Conservation (phyloP, 2,329 filamentous ascomycete genomes). For the Aspergillus sp. region DNA sequence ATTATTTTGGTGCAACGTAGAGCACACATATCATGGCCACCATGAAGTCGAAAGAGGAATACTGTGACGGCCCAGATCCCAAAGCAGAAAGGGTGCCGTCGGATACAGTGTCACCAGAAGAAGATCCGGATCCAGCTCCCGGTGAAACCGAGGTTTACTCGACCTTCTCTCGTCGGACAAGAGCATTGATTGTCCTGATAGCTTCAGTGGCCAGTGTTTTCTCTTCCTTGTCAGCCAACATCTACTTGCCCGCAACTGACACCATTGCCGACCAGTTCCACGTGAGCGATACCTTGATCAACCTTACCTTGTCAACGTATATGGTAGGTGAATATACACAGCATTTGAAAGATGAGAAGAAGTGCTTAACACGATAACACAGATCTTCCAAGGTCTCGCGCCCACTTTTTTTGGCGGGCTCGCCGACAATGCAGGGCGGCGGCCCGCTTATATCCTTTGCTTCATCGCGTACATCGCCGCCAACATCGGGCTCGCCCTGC, state of each 20-base stretch:
- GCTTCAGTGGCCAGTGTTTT: conserved; percentile 42
- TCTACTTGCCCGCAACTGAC: conserved; percentile 46
- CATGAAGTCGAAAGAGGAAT: not conserved
- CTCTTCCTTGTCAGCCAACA: conserved; percentile 47
- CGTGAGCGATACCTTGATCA: conserved; percentile 38
- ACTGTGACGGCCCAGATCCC: not conserved
- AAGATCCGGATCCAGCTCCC: not conserved
- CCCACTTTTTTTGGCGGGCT: conserved; percentile 55
- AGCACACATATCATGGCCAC: too few species aligned
- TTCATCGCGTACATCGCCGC: conserved; percentile 51
- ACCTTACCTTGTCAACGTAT: conserved; percentile 63
- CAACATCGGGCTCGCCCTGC: conserved; percentile 43
- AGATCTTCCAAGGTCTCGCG: conserved; percentile 57
- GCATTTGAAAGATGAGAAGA: too few species aligned
- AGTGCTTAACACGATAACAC: conserved; percentile 41
- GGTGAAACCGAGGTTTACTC: not conserved
- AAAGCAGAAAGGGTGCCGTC: not conserved
- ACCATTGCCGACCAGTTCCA: conserved; percentile 32
- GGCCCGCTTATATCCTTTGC: conserved; percentile 54
- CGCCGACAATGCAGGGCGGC: conserved; percentile 52
- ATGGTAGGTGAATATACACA: conserved; percentile 61
- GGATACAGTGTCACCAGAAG: too few species aligned
- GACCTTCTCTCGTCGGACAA: not conserved
- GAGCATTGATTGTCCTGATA: conserved; percentile 15
- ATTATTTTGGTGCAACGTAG: too few species aligned